phyloP scores from a whole-genome alignment of 768 basidiomycete species.

The Amyloporia xantha region DNA sequence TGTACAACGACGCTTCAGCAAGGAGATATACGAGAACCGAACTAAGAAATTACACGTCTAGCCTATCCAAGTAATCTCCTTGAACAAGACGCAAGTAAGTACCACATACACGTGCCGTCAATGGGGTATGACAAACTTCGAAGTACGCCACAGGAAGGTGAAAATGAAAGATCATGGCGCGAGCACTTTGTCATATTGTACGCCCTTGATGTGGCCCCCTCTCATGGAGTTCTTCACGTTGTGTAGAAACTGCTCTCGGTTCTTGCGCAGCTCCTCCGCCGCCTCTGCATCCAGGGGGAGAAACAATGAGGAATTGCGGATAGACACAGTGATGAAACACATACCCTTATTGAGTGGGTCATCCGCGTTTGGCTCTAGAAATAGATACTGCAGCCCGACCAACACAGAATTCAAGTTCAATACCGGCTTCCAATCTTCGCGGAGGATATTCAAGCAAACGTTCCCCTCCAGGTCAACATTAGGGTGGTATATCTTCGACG shows the following conservation, averaged over 20 bases:
- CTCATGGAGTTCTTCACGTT: constrained; percentile 88
- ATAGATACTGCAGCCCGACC: constrained; percentile 97
- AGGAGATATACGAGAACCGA: not conserved
- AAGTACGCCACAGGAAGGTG: too few relatives aligned
- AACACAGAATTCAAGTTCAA: constrained; percentile 96
- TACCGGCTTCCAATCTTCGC: constrained; percentile 99
- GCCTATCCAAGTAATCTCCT: too few relatives aligned
- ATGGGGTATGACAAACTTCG: too few relatives aligned
- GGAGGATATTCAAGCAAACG: constrained; percentile 95
- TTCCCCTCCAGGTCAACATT: constrained; percentile 98
- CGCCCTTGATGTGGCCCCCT: constrained; percentile 71
- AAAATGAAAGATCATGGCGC: constrained; percentile 3
- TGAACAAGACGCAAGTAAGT: too few relatives aligned
- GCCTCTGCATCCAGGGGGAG: constrained; percentile 59
- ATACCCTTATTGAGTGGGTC: constrained; percentile 97
- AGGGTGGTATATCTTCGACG: constrained; percentile 88
- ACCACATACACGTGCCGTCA: too few relatives aligned
- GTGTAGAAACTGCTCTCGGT: constrained; percentile 72
- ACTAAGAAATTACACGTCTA: not conserved
- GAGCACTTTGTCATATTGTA: constrained; percentile 70
- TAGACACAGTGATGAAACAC: constrained; percentile 16
- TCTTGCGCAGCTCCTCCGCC: constrained; percentile 87
- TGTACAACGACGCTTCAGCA: not conserved
- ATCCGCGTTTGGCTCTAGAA: constrained; percentile 97
- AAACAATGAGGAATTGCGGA: constrained; percentile 7